phyloP scores from a whole-genome alignment of 2,329 filamentous ascomycete species.

The Niveomyces coronatus region DNA sequence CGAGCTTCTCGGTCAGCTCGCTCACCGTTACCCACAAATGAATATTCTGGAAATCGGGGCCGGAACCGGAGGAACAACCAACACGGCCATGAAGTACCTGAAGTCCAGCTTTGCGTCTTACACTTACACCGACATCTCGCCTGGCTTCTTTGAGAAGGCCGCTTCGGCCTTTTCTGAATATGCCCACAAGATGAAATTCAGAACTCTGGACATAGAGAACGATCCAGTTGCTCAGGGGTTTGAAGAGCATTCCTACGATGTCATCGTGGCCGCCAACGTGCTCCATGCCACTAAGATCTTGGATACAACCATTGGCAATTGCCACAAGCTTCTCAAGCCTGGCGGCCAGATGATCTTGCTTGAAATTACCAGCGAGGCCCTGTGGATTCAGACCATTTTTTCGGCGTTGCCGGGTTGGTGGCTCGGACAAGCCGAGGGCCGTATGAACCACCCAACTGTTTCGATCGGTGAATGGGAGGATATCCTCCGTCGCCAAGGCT shows the following conservation, averaged over 20 bases:
- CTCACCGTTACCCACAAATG: constrained; percentile 13
- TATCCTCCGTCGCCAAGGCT: background rate
- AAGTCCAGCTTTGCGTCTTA: constrained; percentile 11
- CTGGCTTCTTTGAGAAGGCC: constrained; percentile 14
- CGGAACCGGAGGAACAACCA: constrained; percentile 3
- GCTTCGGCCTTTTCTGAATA: constrained; percentile 14
- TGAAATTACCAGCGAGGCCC: constrained; percentile 13
- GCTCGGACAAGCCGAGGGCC: constrained; percentile 16
- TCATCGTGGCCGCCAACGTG: constrained; percentile 18
- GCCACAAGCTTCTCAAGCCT: constrained; percentile 16
- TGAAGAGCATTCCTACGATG: constrained; percentile 15
- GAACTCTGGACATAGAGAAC: constrained; percentile 21
- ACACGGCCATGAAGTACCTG: constrained; percentile 10
- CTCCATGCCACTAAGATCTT: constrained; percentile 18
- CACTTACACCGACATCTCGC: constrained; percentile 17
- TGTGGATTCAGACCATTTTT: constrained; percentile 14
- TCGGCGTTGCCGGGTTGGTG: constrained; percentile 21
- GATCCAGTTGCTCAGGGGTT: constrained; percentile 16
- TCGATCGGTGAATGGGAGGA: constrained; percentile 6
- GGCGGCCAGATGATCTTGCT: constrained; percentile 20
- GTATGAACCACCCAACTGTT: constrained; percentile 8
- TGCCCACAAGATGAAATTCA: constrained; percentile 18
- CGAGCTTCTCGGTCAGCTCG: constrained; percentile 11
- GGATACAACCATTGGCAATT: constrained; percentile 14
- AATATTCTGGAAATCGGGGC: constrained; percentile 9